phyloP scores from a whole-genome alignment of 352 stramenopile species.

The Pythium phragmitis region DNA sequence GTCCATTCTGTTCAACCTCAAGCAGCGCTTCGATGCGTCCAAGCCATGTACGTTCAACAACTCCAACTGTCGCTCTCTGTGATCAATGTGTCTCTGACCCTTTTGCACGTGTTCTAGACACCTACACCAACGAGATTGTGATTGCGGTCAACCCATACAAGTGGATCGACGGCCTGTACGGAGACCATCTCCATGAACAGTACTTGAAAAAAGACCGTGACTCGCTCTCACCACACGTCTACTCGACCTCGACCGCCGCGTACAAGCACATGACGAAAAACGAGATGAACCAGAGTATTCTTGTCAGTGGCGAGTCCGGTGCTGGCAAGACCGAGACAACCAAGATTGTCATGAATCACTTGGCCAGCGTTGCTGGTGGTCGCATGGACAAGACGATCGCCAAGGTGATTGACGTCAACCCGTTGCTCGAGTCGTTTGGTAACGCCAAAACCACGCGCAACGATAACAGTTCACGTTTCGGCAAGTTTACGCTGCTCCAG shows the following conservation, averaged over 20 bases:
- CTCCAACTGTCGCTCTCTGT: background rate
- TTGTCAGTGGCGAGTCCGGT: constrained; percentile 86
- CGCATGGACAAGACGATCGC: constrained; percentile 88
- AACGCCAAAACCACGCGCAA: constrained; percentile 95
- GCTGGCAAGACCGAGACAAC: constrained; percentile 97
- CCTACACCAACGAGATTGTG: constrained; percentile 97
- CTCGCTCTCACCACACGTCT: constrained; percentile 75
- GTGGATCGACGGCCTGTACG: constrained; percentile 91
- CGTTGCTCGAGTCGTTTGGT: constrained; percentile 92
- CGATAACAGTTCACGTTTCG: constrained; percentile 91
- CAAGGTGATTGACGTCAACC: constrained; percentile 91
- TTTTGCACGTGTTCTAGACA: constrained; percentile 52
- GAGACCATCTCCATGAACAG: constrained; percentile 80
- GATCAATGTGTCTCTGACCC: background rate
- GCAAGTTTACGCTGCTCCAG: constrained; percentile 90
- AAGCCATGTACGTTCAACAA: constrained; percentile 78
- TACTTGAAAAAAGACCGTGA: constrained; percentile 80
- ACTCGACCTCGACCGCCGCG: constrained; percentile 80
- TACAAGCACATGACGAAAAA: constrained; percentile 84
- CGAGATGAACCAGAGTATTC: constrained; percentile 84
- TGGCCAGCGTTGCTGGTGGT: constrained; percentile 78
- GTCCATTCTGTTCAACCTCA: constrained; percentile 93
- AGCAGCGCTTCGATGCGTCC: constrained; percentile 85
- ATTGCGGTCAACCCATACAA: constrained; percentile 98
- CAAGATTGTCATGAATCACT: constrained; percentile 93